Percentiles rank a stretch among this genome's conserved stretches.
Evolutionary conservation across 2,329 filamentous ascomycete species (phyloP).

Genomic region (Hypoxylon sp.): DNA sequence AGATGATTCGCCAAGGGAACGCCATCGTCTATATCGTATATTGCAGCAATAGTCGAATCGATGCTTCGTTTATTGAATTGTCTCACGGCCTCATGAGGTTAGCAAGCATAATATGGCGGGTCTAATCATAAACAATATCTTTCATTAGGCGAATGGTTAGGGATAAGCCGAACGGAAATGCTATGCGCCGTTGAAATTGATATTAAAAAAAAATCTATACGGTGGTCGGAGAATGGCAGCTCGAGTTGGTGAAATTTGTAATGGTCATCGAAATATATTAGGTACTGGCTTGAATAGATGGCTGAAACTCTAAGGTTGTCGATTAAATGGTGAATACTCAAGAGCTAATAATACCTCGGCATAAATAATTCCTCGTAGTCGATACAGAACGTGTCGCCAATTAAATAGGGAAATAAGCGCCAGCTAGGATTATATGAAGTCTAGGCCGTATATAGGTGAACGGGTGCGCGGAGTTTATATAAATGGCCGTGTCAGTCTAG

Average conservation of each 20-base stretch:
- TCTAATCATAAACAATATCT: neutral
- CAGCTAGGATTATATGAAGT: conserved; percentile 11
- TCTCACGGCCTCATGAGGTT: neutral
- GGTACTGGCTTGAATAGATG: neutral
- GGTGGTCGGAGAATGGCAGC: conserved; percentile 1
- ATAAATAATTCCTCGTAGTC: conserved; percentile 29
- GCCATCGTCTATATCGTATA: conserved; percentile 42
- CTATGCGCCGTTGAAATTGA: conserved; percentile 20
- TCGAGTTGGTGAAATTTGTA: neutral
- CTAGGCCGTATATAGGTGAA: neutral
- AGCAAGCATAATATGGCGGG: neutral
- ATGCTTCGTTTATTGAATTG: conserved; percentile 6
- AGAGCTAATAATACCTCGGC: conserved; percentile 16
- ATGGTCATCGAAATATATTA: conserved; percentile 1
- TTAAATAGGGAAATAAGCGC: conserved; percentile 20
- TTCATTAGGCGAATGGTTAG: conserved; percentile 25
- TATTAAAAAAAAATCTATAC: conserved; percentile 6
- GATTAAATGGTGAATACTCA: conserved; percentile 8
- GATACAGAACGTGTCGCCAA: conserved; percentile 21
- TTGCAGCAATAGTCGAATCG: conserved; percentile 7
- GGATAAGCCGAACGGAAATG: conserved; percentile 19
- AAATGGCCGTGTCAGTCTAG: conserved; percentile 22
- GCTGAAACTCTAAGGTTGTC: neutral
- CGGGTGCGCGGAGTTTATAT: conserved; percentile 30
- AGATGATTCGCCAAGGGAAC: conserved; percentile 52